A percentile compares a stretch with the other conserved stretches of the same genome.
phyloP scores from a whole-genome alignment of 116 monocot species.

The Posidonia oceanica region DNA sequence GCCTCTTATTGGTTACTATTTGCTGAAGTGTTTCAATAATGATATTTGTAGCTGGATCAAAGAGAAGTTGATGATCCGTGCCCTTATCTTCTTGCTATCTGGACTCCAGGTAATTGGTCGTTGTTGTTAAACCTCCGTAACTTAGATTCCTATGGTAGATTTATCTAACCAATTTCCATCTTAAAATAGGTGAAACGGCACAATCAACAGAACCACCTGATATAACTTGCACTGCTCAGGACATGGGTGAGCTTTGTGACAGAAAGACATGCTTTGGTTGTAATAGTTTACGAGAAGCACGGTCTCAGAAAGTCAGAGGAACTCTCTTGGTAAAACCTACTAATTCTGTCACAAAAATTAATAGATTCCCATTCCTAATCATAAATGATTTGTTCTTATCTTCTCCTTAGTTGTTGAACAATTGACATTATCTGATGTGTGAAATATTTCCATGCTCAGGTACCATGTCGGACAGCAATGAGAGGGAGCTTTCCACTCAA shows the following conservation, averaged over 20 bases:
- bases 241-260: slow-evolving; percentile 43
- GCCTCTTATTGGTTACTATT: background rate
- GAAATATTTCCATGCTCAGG: slow-evolving; percentile 26
- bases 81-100: slow-evolving; percentile 89
- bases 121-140: background rate
- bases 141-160: background rate
- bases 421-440: background rate
- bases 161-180: background rate
- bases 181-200: slow-evolving; percentile 71
- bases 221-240: slow-evolving; percentile 39
- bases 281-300: slow-evolving; percentile 56
- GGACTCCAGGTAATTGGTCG: slow-evolving; percentile 67
- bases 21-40: background rate
- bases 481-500: slow-evolving; percentile 96
- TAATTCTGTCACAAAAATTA: background rate
- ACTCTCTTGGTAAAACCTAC: slow-evolving; percentile 63
- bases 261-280: slow-evolving; percentile 52
- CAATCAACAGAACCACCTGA: slow-evolving; percentile 65
- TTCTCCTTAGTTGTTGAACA: background rate
- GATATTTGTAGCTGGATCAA: slow-evolving; percentile 34
- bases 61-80: slow-evolving; percentile 79
- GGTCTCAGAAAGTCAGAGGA: slow-evolving; percentile 61
- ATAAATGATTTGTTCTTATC: background rate
- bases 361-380: background rate
- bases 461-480: slow-evolving; percentile 95